Evolutionary conservation across 805 yeast genomes (phyloP).

Genomic region (Candida sakaeoensis): DNA sequence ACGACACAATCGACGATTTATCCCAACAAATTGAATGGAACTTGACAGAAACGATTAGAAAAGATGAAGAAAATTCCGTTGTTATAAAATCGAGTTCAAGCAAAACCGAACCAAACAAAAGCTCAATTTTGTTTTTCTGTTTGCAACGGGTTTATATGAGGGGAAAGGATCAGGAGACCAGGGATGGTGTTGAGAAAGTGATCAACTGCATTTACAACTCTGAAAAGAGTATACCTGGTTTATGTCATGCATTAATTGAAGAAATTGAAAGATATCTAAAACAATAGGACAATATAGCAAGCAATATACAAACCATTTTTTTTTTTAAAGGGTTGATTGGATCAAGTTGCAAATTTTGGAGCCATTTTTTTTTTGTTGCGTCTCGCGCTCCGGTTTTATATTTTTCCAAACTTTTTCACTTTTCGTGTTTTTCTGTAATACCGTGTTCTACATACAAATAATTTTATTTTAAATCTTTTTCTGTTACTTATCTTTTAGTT

Average conservation of each 20-base stretch:
- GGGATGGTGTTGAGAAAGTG: slow-evolving; percentile 41
- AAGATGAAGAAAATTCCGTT: too few species aligned
- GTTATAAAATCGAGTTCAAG: background rate
- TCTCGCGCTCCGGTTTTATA: slow-evolving; percentile 3
- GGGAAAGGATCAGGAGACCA: slow-evolving; percentile 50
- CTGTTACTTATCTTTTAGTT: too few species aligned
- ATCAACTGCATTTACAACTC: slow-evolving; percentile 36
- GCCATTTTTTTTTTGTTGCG: background rate
- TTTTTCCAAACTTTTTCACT: too few species aligned
- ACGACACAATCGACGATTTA: slow-evolving; percentile 22
- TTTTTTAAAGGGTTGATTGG: slow-evolving; percentile 3
- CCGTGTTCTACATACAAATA: background rate
- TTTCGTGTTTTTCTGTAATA: background rate
- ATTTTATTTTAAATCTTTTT: slow-evolving; percentile 1
- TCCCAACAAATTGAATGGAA: slow-evolving; percentile 4
- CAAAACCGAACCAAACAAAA: slow-evolving; percentile 11
- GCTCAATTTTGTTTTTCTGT: slow-evolving; percentile 42
- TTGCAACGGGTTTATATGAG: slow-evolving; percentile 47
- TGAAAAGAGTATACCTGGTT: slow-evolving; percentile 58
- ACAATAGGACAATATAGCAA: background rate
- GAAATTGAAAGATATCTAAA: slow-evolving; percentile 38
- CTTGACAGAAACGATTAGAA: background rate
- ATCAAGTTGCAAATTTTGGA: background rate
- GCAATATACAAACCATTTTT: background rate
- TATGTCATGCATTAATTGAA: slow-evolving; percentile 62